phyloP scores from a whole-genome alignment of 306 rosid genomes.

The Spatholobus suberectus region DNA sequence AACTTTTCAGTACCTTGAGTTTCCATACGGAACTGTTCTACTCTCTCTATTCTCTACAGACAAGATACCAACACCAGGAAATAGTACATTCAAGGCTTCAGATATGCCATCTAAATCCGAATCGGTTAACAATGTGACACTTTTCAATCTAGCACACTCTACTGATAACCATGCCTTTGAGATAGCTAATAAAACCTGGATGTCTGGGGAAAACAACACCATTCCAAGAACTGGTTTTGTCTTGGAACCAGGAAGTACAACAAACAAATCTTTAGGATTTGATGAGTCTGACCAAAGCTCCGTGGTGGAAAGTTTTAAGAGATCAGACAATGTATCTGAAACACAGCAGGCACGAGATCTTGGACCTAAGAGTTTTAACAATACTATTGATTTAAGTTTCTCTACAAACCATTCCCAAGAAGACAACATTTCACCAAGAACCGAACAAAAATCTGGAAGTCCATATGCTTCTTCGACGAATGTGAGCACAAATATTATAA shows the following conservation, averaged over 20 bases:
- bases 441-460: slow-evolving; percentile 36
- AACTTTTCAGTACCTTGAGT: slow-evolving; percentile 60
- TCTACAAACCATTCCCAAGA: slow-evolving; percentile 35
- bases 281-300: slow-evolving; percentile 44
- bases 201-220: slow-evolving; percentile 14
- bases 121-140: slow-evolving; percentile 34
- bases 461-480: slow-evolving; percentile 16
- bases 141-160: slow-evolving; percentile 36
- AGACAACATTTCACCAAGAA: slow-evolving; percentile 23
- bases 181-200: slow-evolving; percentile 42
- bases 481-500: slow-evolving; percentile 35
- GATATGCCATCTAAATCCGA: slow-evolving; percentile 38
- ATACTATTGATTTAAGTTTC: slow-evolving; percentile 32
- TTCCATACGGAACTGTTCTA: slow-evolving; percentile 57
- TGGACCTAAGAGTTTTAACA: slow-evolving; percentile 22
- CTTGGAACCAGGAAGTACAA: slow-evolving; percentile 37
- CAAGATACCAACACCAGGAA: slow-evolving; percentile 42
- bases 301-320: neutral
- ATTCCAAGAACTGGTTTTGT: slow-evolving; percentile 25
- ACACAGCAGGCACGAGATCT: slow-evolving; percentile 24
- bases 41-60: slow-evolving; percentile 50
- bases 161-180: slow-evolving; percentile 14
- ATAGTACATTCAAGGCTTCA: slow-evolving; percentile 32
- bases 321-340: slow-evolving; percentile 30
- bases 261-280: slow-evolving; percentile 42